Conservation (phyloP, 1,284 basidiomycete species). For the Somion occarium region DNA sequence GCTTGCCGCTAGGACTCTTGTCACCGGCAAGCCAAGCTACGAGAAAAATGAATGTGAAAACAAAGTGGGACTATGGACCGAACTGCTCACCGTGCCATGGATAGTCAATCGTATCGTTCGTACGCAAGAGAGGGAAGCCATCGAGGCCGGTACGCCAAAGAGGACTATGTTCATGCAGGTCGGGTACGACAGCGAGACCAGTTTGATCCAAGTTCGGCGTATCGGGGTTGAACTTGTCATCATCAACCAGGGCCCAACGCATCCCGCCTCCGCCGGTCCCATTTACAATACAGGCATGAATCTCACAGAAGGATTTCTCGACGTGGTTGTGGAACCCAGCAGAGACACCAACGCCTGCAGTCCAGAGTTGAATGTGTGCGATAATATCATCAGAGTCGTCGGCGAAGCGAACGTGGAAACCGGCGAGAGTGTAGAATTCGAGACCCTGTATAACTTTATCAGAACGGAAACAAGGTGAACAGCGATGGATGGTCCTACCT, state of each 20-base stretch:
- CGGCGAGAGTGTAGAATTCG: conserved; percentile 28
- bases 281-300: conserved; percentile 26
- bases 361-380: conserved; percentile 27
- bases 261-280: conserved; percentile 24
- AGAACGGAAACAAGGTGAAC: not conserved
- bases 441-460: conserved; percentile 17
- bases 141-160: conserved; percentile 22
- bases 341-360: conserved; percentile 22
- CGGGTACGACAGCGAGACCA: conserved; percentile 19
- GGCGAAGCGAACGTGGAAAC: conserved; percentile 26
- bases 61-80: too few relatives aligned
- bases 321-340: conserved; percentile 19
- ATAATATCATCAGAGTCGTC: conserved; percentile 23
- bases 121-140: conserved; percentile 19
- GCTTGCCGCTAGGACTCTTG: not conserved
- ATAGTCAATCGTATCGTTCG: conserved; percentile 27
- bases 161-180: conserved; percentile 27
- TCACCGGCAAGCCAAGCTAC: conserved; percentile 11
- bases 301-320: conserved; percentile 22
- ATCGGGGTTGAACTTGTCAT: conserved; percentile 14
- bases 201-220: conserved; percentile 18
- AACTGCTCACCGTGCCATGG: conserved; percentile 27
- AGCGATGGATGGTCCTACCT: conserved; percentile 1
- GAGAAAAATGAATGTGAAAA: not conserved
- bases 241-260: conserved; percentile 12